These are phyloP conservation scores for Avena atlantica DNA, from an alignment of 176 grass and related monocot species.

Conservation along the genomic window DNA sequence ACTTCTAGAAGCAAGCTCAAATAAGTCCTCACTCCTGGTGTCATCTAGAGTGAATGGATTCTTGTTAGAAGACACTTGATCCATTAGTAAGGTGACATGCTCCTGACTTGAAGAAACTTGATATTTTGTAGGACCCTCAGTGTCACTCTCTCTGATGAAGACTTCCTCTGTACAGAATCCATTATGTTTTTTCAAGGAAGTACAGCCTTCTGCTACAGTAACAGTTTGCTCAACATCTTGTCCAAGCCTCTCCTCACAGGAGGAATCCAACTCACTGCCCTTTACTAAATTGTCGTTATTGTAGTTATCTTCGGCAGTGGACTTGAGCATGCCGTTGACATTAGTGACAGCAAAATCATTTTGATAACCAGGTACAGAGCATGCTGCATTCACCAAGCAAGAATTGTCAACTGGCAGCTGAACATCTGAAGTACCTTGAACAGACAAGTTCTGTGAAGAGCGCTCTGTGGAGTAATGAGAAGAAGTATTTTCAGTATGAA, in stretches of 20 bases:
- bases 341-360: conserved; percentile 42
- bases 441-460: conserved; percentile 28
- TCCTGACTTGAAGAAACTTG: conserved; percentile 42
- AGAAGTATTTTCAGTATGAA: conserved; percentile 18
- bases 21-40: conserved; percentile 52
- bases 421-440: conserved; percentile 33
- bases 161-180: conserved; percentile 34
- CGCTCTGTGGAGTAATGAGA: conserved; percentile 24
- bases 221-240: not conserved
- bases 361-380: conserved; percentile 28
- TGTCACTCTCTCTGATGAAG: conserved; percentile 25
- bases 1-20: conserved; percentile 52
- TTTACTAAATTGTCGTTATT: conserved; percentile 24
- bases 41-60: conserved; percentile 55
- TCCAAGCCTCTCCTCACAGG: conserved; percentile 30
- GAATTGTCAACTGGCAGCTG: conserved; percentile 35
- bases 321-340: not conserved
- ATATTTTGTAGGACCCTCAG: conserved; percentile 11
- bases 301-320: conserved; percentile 17
- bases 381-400: conserved; percentile 23
- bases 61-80: conserved; percentile 30
- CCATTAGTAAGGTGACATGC: conserved; percentile 25
- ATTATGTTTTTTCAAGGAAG: conserved; percentile 12
- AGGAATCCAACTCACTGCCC: conserved; percentile 38
- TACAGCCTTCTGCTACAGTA: conserved; percentile 8